Percentiles rank a stretch among this genome's conserved stretches.
phyloP scores from a whole-genome alignment of 768 basidiomycete species.

The Tylopilus vinaceipallidus region DNA sequence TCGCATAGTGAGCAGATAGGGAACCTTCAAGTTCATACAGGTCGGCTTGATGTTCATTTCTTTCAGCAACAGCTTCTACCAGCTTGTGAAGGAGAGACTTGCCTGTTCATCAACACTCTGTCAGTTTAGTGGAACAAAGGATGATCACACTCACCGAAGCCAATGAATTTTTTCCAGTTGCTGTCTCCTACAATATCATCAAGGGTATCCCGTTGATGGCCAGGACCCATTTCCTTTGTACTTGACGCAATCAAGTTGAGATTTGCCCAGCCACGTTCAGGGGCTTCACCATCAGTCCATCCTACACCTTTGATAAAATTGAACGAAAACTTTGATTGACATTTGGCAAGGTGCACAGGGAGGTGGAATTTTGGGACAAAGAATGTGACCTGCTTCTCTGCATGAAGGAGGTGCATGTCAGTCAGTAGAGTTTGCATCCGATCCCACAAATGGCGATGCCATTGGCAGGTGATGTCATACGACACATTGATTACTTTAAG shows the following conservation, averaged over 20 bases:
- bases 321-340: conserved; percentile 32
- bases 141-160: conserved; percentile 28
- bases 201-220: neutral
- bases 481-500: conserved; percentile 8
- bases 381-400: neutral
- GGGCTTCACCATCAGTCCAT: conserved; percentile 27
- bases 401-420: neutral
- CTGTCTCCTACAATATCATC: conserved; percentile 21
- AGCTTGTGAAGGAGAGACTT: neutral
- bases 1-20: neutral
- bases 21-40: conserved; percentile 2
- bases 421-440: neutral
- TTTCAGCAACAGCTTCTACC: conserved; percentile 1
- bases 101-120: neutral
- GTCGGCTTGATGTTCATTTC: conserved; percentile 10
- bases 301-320: conserved; percentile 16
- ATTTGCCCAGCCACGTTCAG: conserved; percentile 6
- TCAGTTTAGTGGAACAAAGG: neutral
- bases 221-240: conserved; percentile 15
- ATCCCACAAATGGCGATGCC: conserved; percentile 1
- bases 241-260: neutral
- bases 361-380: conserved; percentile 41
- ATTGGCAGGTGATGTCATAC: conserved; percentile 21
- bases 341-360: conserved; percentile 29
- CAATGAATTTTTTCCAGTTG: conserved; percentile 35